These are phyloP conservation scores for Dactylellina haptotyla DNA, from an alignment of 2,329 filamentous ascomycete species.

Conservation along the genomic window DNA sequence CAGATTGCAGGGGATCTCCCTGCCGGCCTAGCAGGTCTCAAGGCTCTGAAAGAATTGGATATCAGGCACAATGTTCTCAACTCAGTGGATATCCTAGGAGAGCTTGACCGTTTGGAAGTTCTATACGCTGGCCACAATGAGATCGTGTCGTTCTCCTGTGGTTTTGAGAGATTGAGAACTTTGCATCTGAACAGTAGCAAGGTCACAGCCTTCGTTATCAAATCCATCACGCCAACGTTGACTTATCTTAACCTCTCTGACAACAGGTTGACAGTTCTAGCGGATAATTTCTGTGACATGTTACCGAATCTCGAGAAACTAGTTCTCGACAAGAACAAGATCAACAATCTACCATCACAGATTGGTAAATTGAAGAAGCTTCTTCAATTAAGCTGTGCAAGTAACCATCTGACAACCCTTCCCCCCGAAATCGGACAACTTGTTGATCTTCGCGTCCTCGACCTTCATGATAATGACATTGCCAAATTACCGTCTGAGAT, in stretches of 20 bases:
- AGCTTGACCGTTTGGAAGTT: slow-evolving; percentile 85
- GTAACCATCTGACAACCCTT: slow-evolving; percentile 85
- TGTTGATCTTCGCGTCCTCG: slow-evolving; percentile 82
- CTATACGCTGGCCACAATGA: slow-evolving; percentile 91
- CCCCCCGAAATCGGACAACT: slow-evolving; percentile 89
- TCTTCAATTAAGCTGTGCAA: slow-evolving; percentile 92
- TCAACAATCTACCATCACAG: slow-evolving; percentile 85
- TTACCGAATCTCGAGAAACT: slow-evolving; percentile 87
- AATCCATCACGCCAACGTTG: slow-evolving; percentile 78
- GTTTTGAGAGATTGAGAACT: slow-evolving; percentile 84
- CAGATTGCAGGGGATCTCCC: slow-evolving; percentile 80
- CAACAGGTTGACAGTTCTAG: slow-evolving; percentile 86
- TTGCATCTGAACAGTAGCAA: slow-evolving; percentile 94
- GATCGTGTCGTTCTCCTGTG: slow-evolving; percentile 87
- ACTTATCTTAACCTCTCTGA: slow-evolving; percentile 89
- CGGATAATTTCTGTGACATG: slow-evolving; percentile 85
- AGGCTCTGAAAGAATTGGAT: slow-evolving; percentile 87
- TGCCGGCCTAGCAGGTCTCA: slow-evolving; percentile 75
- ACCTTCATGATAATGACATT: slow-evolving; percentile 93
- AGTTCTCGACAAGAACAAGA: slow-evolving; percentile 92
- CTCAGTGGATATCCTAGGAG: slow-evolving; percentile 85
- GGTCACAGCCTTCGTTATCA: slow-evolving; percentile 90
- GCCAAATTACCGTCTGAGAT: slow-evolving; percentile 87
- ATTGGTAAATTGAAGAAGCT: slow-evolving; percentile 84
- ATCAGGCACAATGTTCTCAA: slow-evolving; percentile 91